phyloP scores from a whole-genome alignment of 306 rosid genomes.

The Albizia julibrissin region DNA sequence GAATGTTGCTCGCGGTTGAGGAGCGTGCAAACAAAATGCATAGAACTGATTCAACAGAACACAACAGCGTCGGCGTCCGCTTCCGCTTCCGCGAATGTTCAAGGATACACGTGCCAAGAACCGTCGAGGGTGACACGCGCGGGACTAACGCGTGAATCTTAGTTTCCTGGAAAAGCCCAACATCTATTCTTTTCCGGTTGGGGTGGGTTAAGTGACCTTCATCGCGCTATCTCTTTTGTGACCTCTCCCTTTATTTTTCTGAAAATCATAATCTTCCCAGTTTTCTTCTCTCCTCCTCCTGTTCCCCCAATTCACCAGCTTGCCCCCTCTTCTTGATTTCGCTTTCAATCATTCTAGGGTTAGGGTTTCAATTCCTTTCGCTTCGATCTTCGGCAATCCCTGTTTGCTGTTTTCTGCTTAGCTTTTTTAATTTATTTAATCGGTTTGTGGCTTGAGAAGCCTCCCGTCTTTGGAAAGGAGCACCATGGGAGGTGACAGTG shows the following conservation, averaged over 20 bases:
- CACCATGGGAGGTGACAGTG: slow-evolving; percentile 68
- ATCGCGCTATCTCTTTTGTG: slow-evolving; percentile 1
- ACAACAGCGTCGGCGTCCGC: slow-evolving; percentile 32
- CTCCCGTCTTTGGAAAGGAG: slow-evolving; percentile 43
- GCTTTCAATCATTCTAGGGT: slow-evolving; percentile 36
- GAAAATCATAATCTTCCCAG: background rate
- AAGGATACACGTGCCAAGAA: background rate
- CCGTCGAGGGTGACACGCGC: slow-evolving; percentile 32
- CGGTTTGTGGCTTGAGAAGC: slow-evolving; percentile 1
- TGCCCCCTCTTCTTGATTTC: background rate
- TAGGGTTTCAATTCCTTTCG: slow-evolving; percentile 32
- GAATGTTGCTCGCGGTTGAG: background rate
- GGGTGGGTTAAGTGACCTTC: slow-evolving; percentile 40
- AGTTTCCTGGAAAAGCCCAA: slow-evolving; percentile 32
- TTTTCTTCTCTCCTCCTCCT: background rate
- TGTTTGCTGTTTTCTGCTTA: background rate
- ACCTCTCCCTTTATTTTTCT: background rate
- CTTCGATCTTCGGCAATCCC: slow-evolving; percentile 3
- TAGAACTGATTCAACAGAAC: background rate
- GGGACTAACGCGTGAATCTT: slow-evolving; percentile 37
- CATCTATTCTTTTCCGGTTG: slow-evolving; percentile 49
- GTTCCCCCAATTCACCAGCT: background rate
- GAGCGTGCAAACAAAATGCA: background rate
- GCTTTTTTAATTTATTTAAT: background rate
- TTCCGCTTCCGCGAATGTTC: slow-evolving; percentile 26